Evolutionary conservation across 768 basidiomycete species (phyloP).

Genomic region (Lentinula sp.): DNA sequence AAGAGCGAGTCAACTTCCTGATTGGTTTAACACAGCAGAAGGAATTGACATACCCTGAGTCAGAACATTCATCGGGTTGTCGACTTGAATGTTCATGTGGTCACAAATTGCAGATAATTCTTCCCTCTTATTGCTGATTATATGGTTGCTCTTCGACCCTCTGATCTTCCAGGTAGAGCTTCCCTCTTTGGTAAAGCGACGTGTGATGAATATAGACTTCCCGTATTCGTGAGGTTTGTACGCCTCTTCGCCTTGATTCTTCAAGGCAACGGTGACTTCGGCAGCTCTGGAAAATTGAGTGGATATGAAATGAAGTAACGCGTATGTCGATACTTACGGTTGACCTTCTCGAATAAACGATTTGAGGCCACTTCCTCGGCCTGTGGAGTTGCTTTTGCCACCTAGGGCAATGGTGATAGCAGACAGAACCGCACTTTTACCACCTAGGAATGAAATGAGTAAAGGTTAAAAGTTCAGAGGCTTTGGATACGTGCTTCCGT

Average conservation of each 20-base stretch:
- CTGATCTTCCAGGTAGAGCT: conserved; percentile 78
- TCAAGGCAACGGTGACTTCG: conserved; percentile 74
- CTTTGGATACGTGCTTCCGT: conserved; percentile 69
- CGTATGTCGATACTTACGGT: conserved; percentile 38
- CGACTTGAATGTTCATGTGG: conserved; percentile 95
- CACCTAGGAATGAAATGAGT: conserved; percentile 44
- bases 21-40: neutral
- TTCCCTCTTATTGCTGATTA: conserved; percentile 72
- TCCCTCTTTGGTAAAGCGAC: conserved; percentile 74
- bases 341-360: conserved; percentile 84
- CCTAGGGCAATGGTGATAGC: conserved; percentile 92
- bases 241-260: conserved; percentile 90
- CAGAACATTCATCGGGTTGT: conserved; percentile 93
- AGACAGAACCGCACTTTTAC: conserved; percentile 91
- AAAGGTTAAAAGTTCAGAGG: neutral
- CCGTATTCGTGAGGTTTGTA: conserved; percentile 84
- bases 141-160: conserved; percentile 48
- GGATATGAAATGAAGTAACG: neutral
- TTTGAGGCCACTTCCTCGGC: conserved; percentile 79
- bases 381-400: conserved; percentile 88
- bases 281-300: conserved; percentile 39
- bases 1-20: neutral
- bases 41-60: conserved; percentile 58
- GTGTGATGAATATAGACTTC: conserved; percentile 76
- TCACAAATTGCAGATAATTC: conserved; percentile 87